phyloP scores from a whole-genome alignment of 768 basidiomycete species.

The Infundibulicybe gibba region DNA sequence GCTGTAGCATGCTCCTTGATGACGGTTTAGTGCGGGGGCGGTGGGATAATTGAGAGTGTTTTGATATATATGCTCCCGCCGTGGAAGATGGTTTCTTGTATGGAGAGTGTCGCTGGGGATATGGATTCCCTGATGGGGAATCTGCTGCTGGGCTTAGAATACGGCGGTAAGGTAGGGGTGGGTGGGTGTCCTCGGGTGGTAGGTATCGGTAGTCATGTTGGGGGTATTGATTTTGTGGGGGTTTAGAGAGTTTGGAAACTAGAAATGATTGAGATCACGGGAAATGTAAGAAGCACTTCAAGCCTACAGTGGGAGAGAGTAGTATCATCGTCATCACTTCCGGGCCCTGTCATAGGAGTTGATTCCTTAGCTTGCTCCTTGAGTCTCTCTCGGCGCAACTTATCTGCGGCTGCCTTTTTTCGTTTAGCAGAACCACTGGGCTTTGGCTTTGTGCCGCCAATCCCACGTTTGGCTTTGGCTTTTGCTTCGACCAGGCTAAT shows the following conservation, averaged over 20 bases:
- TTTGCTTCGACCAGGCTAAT: slow-evolving; percentile 20
- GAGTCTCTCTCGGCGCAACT: slow-evolving; percentile 12
- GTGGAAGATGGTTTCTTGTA: slow-evolving; percentile 18
- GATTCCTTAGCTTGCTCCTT: slow-evolving; percentile 16
- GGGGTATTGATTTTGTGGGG: slow-evolving; percentile 10
- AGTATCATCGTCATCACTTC: slow-evolving; percentile 11
- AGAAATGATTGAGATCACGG: background rate
- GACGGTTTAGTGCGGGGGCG: slow-evolving; percentile 20
- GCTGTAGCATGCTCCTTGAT: slow-evolving; percentile 59
- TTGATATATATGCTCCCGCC: slow-evolving; percentile 1
- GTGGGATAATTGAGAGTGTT: slow-evolving; percentile 8
- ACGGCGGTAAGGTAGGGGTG: background rate
- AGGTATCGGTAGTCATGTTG: slow-evolving; percentile 5
- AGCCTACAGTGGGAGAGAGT: background rate
- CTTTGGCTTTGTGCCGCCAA: slow-evolving; percentile 9
- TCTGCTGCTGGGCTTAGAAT: slow-evolving; percentile 3
- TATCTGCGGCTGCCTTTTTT: slow-evolving; percentile 21
- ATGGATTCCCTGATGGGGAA: slow-evolving; percentile 3
- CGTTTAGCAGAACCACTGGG: slow-evolving; percentile 16
- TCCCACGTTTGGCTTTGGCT: slow-evolving; percentile 21
- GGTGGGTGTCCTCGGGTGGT: slow-evolving; percentile 3
- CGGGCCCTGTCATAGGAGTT: slow-evolving; percentile 5
- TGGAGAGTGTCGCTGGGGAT: slow-evolving; percentile 32
- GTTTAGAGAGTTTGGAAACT: background rate
- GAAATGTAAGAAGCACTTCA: slow-evolving; percentile 4